phyloP scores from a whole-genome alignment of 116 monocot genomes.

The Cymodocea nodosa region DNA sequence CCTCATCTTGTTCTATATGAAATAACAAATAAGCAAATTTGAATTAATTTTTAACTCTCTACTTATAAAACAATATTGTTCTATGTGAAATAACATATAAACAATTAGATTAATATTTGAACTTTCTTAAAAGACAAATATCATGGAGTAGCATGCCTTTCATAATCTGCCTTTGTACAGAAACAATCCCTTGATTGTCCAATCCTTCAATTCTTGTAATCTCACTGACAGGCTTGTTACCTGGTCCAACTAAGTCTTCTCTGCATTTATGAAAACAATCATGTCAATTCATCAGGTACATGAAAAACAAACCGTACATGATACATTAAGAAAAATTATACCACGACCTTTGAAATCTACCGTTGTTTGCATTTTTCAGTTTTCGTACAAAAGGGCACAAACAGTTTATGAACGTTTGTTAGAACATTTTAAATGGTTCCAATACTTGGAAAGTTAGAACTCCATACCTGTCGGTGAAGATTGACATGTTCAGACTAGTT shows the following conservation, averaged over 20 bases:
- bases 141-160: conserved; percentile 26
- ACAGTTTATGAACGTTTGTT: too few relatives aligned
- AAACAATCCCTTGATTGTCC: conserved; percentile 36
- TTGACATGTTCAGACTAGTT: conserved; percentile 41
- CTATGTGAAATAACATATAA: too few relatives aligned
- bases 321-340: too few relatives aligned
- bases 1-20: conserved; percentile 63
- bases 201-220: conserved; percentile 28
- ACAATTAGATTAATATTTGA: too few relatives aligned
- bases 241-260: conserved; percentile 61
- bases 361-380: too few relatives aligned
- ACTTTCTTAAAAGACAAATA: conserved; percentile 1
- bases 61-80: too few relatives aligned
- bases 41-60: too few relatives aligned
- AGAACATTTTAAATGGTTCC: not conserved
- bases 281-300: too few relatives aligned
- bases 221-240: conserved; percentile 23
- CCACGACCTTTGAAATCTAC: too few relatives aligned
- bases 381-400: too few relatives aligned
- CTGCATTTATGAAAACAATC: conserved; percentile 21
- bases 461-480: conserved; percentile 30
- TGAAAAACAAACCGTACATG: too few relatives aligned
- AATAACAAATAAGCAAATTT: not conserved
- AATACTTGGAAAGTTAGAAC: not conserved
- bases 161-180: conserved; percentile 46